These are phyloP conservation scores for Sclerotinia glacialis DNA, from an alignment of 2,329 filamentous ascomycete genomes.

Conservation along the genomic window DNA sequence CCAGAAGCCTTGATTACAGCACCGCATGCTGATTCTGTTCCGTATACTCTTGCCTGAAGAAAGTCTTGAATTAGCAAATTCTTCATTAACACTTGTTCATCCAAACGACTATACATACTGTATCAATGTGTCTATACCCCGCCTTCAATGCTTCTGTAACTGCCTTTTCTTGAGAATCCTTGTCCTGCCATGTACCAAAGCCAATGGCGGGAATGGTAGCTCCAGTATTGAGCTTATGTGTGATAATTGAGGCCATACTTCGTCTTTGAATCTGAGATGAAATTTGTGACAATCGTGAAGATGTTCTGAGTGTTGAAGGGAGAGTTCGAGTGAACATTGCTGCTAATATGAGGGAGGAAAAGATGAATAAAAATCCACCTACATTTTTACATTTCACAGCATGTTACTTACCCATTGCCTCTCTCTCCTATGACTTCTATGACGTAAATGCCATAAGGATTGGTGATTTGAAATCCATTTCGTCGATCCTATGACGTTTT, in stretches of 20 bases:
- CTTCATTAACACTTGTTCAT: neutral
- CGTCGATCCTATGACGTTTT: conserved; percentile 4
- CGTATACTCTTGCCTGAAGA: conserved; percentile 76
- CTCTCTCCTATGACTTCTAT: neutral
- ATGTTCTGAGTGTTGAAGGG: conserved; percentile 14
- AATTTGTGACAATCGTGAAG: conserved; percentile 16
- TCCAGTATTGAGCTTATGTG: conserved; percentile 41
- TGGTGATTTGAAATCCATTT: neutral
- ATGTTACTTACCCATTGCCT: neutral
- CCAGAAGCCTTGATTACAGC: conserved; percentile 62
- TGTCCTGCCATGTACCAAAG: conserved; percentile 46
- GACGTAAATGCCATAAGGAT: neutral
- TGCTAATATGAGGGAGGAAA: neutral
- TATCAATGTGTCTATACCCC: conserved; percentile 54
- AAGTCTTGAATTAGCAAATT: conserved; percentile 49
- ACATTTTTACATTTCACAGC: neutral
- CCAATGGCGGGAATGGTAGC: conserved; percentile 43
- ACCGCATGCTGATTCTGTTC: conserved; percentile 75
- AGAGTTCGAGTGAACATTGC: conserved; percentile 15
- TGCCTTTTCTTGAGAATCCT: conserved; percentile 43
- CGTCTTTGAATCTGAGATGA: conserved; percentile 28
- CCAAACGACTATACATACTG: conserved; percentile 10
- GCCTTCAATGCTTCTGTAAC: conserved; percentile 43
- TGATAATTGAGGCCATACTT: conserved; percentile 30
- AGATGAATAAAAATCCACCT: neutral